phyloP scores from a whole-genome alignment of 352 stramenopile species.

The Globisporangium camurandrum region DNA sequence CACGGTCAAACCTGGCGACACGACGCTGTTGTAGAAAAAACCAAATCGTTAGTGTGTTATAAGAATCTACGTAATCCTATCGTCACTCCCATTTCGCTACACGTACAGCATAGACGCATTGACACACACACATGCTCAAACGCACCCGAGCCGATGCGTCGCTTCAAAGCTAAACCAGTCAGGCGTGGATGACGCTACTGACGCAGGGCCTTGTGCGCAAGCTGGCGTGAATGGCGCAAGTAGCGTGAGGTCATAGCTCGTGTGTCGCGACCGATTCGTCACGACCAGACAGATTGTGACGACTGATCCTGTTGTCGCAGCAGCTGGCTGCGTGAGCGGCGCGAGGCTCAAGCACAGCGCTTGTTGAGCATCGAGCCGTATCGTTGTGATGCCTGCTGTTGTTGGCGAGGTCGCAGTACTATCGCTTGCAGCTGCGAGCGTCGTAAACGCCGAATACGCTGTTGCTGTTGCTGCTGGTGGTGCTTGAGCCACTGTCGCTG shows the following conservation, averaged over 20 bases:
- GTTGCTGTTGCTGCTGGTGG: background rate
- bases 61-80: too few relatives aligned
- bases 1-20: slow-evolving; percentile 42
- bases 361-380: slow-evolving; percentile 31
- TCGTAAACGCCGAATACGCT: slow-evolving; percentile 2
- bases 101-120: background rate
- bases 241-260: slow-evolving; percentile 60
- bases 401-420: background rate
- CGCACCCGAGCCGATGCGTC: slow-evolving; percentile 59
- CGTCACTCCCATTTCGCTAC: too few relatives aligned
- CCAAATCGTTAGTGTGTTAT: too few relatives aligned
- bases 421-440: background rate
- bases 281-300: slow-evolving; percentile 44
- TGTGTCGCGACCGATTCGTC: slow-evolving; percentile 33
- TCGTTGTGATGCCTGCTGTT: slow-evolving; percentile 5
- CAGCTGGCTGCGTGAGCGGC: slow-evolving; percentile 11
- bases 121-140: background rate
- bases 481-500: background rate
- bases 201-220: background rate
- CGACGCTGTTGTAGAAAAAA: slow-evolving; percentile 14
- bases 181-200: background rate
- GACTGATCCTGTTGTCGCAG: slow-evolving; percentile 13
- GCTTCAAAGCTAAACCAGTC: slow-evolving; percentile 51
- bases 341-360: slow-evolving; percentile 35
- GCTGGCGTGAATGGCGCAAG: slow-evolving; percentile 21